Percentiles rank a stretch among this genome's conserved stretches.
Evolutionary conservation across 2,329 filamentous ascomycete species (phyloP).

Genomic region (Calonectria montana): DNA sequence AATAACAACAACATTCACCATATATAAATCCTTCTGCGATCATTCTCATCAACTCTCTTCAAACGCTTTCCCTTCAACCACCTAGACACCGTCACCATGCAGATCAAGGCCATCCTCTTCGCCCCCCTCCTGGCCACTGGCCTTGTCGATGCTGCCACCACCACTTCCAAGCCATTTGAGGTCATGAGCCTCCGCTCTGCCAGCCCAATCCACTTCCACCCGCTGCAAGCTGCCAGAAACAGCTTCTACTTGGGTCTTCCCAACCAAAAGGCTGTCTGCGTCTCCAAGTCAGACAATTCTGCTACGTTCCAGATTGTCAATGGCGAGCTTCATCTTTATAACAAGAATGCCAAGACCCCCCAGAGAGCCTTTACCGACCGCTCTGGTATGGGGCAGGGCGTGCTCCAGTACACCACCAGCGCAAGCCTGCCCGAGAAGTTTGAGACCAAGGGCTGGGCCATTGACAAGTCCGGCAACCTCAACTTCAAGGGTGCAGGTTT

Average conservation of each 20-base stretch:
- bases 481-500: slow-evolving; percentile 56
- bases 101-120: slow-evolving; percentile 42
- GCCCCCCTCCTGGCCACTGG: slow-evolving; percentile 40
- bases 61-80: neutral
- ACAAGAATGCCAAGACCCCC: slow-evolving; percentile 46
- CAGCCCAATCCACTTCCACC: slow-evolving; percentile 59
- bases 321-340: slow-evolving; percentile 60
- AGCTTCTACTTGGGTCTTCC: slow-evolving; percentile 57
- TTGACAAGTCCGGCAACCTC: slow-evolving; percentile 58
- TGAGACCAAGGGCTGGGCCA: slow-evolving; percentile 60
- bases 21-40: too few species aligned
- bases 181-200: slow-evolving; percentile 63
- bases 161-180: slow-evolving; percentile 54
- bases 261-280: slow-evolving; percentile 62
- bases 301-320: slow-evolving; percentile 64
- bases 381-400: slow-evolving; percentile 69
- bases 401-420: slow-evolving; percentile 61
- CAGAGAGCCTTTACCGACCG: slow-evolving; percentile 67
- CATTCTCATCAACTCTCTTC: neutral
- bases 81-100: slow-evolving; percentile 35
- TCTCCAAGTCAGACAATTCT: slow-evolving; percentile 48
- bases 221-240: slow-evolving; percentile 57
- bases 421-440: slow-evolving; percentile 49
- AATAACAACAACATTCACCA: neutral
- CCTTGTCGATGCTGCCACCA: slow-evolving; percentile 41